phyloP scores from a whole-genome alignment of 768 basidiomycete genomes.

The Russula sp. region DNA sequence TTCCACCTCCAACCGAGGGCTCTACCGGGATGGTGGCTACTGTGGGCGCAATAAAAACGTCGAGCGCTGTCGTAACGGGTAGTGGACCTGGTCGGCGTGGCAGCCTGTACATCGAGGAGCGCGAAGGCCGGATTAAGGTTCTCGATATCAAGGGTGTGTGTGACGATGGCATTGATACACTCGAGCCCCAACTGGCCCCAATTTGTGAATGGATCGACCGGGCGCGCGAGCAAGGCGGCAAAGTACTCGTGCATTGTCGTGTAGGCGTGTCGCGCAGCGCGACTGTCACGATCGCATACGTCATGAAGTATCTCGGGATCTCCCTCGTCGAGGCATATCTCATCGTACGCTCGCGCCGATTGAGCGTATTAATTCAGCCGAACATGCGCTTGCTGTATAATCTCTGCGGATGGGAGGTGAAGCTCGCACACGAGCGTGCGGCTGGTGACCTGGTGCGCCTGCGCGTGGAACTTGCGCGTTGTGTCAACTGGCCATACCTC shows the following conservation, averaged over 20 bases:
- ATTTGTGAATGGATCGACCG: conserved; percentile 93
- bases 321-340: conserved; percentile 92
- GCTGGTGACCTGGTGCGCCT: conserved; percentile 45
- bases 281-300: conserved; percentile 95
- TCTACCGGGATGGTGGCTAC: background rate
- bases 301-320: conserved; percentile 86
- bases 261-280: conserved; percentile 97
- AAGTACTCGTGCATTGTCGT: conserved; percentile 93
- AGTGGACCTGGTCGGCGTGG: conserved; percentile 52
- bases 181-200: conserved; percentile 81
- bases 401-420: conserved; percentile 90
- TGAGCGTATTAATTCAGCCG: conserved; percentile 90
- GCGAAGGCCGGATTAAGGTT: conserved; percentile 84
- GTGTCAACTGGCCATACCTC: conserved; percentile 79
- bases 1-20: conserved; percentile 53
- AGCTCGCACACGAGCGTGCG: conserved; percentile 74
- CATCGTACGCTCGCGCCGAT: conserved; percentile 80
- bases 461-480: conserved; percentile 55
- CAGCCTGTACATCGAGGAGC: conserved; percentile 82
- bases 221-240: conserved; percentile 76
- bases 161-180: conserved; percentile 94
- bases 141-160: conserved; percentile 88
- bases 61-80: conserved; percentile 32
- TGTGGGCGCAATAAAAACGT: background rate
- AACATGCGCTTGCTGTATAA: conserved; percentile 96